Evolutionary conservation across 352 stramenopile genomes (phyloP).

Genomic region (Peronospora tabacina): DNA sequence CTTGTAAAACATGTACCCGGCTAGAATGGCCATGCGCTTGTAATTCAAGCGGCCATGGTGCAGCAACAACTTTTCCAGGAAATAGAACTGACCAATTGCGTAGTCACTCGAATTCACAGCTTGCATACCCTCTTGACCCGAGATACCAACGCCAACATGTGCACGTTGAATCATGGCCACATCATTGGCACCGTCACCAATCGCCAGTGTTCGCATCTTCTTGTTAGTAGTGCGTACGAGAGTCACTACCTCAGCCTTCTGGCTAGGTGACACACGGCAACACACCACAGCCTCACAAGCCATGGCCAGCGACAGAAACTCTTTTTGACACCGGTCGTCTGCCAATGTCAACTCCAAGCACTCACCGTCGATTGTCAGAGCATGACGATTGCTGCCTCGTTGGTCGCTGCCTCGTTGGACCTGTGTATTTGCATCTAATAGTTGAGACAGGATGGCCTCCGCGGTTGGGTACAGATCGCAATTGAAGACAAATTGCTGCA

Average conservation of each 20-base stretch:
- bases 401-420: conserved; percentile 12
- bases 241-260: conserved; percentile 77
- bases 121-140: conserved; percentile 88
- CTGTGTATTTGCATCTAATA: conserved; percentile 31
- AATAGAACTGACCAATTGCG: conserved; percentile 96
- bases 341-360: conserved; percentile 53
- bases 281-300: conserved; percentile 70
- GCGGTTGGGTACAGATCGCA: conserved; percentile 50
- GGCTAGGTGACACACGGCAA: conserved; percentile 72
- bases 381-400: conserved; percentile 29
- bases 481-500: conserved; percentile 68
- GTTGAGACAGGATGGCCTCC: conserved; percentile 33
- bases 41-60: conserved; percentile 98
- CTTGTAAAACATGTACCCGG: conserved; percentile 99
- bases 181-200: conserved; percentile 92
- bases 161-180: conserved; percentile 91
- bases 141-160: conserved; percentile 88
- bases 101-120: conserved; percentile 97
- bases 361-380: conserved; percentile 64
- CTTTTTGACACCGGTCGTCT: conserved; percentile 41
- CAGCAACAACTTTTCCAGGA: conserved; percentile 90
- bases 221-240: conserved; percentile 48
- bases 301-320: conserved; percentile 66
- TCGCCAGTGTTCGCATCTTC: conserved; percentile 69
- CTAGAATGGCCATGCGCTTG: conserved; percentile 89